A percentile compares a stretch with the other conserved stretches of the same genome.
These are phyloP conservation scores for Hypomontagnella monticulosa DNA, from an alignment of 495 filamentous ascomycete genomes.

Conservation along the genomic window DNA sequence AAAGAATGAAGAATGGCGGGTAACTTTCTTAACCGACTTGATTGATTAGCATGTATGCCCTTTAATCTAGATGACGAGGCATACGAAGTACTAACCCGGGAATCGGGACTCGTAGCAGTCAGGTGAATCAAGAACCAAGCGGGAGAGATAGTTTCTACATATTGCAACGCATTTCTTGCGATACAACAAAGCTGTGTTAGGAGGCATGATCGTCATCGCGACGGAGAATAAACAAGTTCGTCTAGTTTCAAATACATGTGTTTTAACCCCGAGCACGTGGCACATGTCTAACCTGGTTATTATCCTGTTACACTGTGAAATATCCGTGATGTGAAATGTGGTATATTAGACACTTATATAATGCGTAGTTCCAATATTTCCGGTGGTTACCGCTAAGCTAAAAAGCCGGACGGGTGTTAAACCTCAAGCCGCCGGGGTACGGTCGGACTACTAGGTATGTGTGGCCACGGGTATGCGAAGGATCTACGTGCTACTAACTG, in stretches of 20 bases:
- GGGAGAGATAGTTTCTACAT: background rate
- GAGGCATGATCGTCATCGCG: background rate
- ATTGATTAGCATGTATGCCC: background rate
- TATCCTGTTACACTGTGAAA: constrained; percentile 29
- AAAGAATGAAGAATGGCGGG: no score
- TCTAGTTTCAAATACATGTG: constrained; percentile 34
- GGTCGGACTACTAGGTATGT: constrained; percentile 23
- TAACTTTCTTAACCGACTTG: no score
- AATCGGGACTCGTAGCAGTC: constrained; percentile 9
- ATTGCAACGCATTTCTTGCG: constrained; percentile 2
- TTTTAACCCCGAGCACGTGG: constrained; percentile 35
- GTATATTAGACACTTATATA: constrained; percentile 1
- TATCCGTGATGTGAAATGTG: constrained; percentile 26
- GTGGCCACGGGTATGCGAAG: background rate
- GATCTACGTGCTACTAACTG: constrained; percentile 28
- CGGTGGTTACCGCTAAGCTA: constrained; percentile 6
- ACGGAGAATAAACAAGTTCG: constrained; percentile 31
- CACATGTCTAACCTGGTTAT: constrained; percentile 25
- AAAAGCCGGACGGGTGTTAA: constrained; percentile 10
- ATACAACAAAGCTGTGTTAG: background rate
- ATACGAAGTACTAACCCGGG: background rate
- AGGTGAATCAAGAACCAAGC: constrained; percentile 10
- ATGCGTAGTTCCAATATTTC: constrained; percentile 11
- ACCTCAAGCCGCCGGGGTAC: background rate
- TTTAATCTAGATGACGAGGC: background rate